A percentile compares a stretch with the other conserved stretches of the same genome.
These are phyloP conservation scores for Orychophragmus violaceus DNA, from an alignment of 345 rosid genomes.

Conservation along the genomic window DNA sequence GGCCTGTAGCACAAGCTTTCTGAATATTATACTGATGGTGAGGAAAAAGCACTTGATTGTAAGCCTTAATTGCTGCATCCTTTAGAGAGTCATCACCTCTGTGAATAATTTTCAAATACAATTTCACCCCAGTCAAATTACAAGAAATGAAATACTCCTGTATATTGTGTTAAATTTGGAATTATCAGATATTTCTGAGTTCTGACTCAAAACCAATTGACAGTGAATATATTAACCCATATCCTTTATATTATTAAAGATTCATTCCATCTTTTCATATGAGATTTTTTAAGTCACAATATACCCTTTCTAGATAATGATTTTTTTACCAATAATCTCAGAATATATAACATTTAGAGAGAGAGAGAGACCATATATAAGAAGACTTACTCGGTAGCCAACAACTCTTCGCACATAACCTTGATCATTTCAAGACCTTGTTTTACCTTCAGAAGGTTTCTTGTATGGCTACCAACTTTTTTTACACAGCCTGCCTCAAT, in stretches of 20 bases:
- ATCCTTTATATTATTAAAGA: no score
- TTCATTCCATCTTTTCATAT: no score
- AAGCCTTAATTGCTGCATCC: slow-evolving; percentile 73
- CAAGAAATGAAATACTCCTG: background rate
- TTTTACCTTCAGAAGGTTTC: slow-evolving; percentile 73
- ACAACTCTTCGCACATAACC: slow-evolving; percentile 54
- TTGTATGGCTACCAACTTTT: slow-evolving; percentile 65
- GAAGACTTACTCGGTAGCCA: slow-evolving; percentile 52
- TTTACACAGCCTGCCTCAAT: slow-evolving; percentile 36
- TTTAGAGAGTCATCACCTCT: slow-evolving; percentile 57
- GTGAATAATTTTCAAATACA: background rate
- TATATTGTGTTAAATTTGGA: background rate
- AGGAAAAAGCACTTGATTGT: slow-evolving; percentile 69
- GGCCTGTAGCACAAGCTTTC: slow-evolving; percentile 73
- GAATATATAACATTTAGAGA: background rate
- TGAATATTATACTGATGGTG: slow-evolving; percentile 78
- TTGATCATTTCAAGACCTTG: slow-evolving; percentile 79
- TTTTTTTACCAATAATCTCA: no score
- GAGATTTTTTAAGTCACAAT: no score
- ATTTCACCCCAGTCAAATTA: background rate
- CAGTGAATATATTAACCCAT: no score
- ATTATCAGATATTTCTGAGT: no score
- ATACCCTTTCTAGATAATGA: no score
- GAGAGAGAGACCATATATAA: background rate
- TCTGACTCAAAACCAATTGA: no score